A percentile compares a stretch with the other conserved stretches of the same genome.
Evolutionary conservation across 495 filamentous ascomycete genomes (phyloP).

Genomic region (Pyronema domesticum): DNA sequence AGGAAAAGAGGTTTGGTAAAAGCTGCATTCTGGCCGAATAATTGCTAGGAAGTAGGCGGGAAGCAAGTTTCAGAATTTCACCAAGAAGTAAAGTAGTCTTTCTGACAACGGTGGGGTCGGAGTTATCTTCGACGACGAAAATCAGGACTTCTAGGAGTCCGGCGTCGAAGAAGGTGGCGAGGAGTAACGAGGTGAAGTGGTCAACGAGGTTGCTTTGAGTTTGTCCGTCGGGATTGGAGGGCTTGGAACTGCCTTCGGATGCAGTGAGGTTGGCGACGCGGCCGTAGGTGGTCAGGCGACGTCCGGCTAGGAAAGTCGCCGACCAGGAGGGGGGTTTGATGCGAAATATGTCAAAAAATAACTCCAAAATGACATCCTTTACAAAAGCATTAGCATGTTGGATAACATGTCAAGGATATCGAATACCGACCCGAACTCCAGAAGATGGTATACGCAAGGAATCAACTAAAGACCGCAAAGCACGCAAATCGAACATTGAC

Average conservation of each 20-base stretch:
- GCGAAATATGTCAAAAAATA: conserved; percentile 75
- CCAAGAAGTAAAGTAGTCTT: conserved; percentile 82
- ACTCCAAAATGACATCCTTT: conserved; percentile 44
- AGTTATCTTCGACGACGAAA: conserved; percentile 48
- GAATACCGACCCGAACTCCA: conserved; percentile 11
- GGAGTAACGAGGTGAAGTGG: conserved; percentile 79
- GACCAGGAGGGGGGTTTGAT: conserved; percentile 96
- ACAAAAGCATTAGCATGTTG: neutral
- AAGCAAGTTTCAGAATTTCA: conserved; percentile 75
- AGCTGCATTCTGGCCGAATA: conserved; percentile 70
- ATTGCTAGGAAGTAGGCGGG: conserved; percentile 57
- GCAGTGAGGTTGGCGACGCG: conserved; percentile 69
- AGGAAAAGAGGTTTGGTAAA: conserved; percentile 60
- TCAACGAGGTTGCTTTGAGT: conserved; percentile 69
- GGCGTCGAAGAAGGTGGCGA: conserved; percentile 69
- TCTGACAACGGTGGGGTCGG: conserved; percentile 57
- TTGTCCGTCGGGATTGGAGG: conserved; percentile 36
- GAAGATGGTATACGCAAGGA: conserved; percentile 24
- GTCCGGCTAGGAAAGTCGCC: conserved; percentile 80
- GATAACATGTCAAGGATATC: conserved; percentile 7
- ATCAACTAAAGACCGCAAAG: conserved; percentile 55
- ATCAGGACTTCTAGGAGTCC: conserved; percentile 54
- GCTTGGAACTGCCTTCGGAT: conserved; percentile 32
- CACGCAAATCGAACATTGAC: conserved; percentile 65
- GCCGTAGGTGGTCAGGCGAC: conserved; percentile 83